Base-by-base conservation (phyloP, 257 asterid genomes). In the Primulina eburnea region DNA sequence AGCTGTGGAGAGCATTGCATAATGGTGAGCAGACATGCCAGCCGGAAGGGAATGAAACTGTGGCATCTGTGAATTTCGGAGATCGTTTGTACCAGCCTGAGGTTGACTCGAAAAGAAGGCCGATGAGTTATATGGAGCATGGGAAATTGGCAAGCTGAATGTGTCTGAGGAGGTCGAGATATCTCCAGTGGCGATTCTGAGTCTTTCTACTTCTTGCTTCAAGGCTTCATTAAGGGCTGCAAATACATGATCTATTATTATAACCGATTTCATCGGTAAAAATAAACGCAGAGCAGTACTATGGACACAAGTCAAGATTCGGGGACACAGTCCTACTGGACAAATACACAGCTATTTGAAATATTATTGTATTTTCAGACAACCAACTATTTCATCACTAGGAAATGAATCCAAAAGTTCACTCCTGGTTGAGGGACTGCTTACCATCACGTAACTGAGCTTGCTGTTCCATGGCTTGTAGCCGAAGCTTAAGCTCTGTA, bases 401-500 rank as follows among this genome's bases (percentile, higher is more conserved):
- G 67, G 59, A 21, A 16, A 38, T 28, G n/a, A 33, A 12, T 30
- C 21, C 70, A 62, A n/a, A 20, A 64, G 33, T 21, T 62, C 20
- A 56, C 9, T 38, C 18, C 21, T 29, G 9, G 56, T 5, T 29
- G 63, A 20, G 12, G 61, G 59, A 32, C 35, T 52, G 56, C 78
- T 71, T 84, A 92, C 98, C 95, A 72, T 92, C 98, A 20, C 97
- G 96, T 67, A 92, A 68, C 63, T 92, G 96, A 82, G 97, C 97
- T 81, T 92, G 98, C 70, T 90, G 97, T 83, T 92, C 97, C 96
- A 92, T 92, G 73, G 98, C 92, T 81, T 92, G 98, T 77, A 90
- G 80, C 63, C 96, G 86, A 73, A 92, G 87, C 84, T 92, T 92
- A 73, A 92, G 98, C 85, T 90, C 95, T 18, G 96, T 84, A 76